Evolutionary conservation across 768 basidiomycete genomes (phyloP).

Genomic region (Pleurotus pulmonarius): DNA sequence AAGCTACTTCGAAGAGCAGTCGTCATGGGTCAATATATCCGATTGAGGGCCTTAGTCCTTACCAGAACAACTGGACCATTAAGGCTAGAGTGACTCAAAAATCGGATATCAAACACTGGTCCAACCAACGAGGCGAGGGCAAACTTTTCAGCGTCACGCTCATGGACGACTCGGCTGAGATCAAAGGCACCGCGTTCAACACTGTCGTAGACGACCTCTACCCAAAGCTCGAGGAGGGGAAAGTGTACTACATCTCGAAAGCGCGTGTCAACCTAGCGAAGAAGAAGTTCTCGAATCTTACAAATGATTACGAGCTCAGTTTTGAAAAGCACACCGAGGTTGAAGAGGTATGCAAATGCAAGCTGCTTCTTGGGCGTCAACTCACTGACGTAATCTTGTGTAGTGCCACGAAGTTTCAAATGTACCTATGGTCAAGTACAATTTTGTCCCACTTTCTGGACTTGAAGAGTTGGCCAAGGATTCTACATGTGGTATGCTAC

Average conservation of each 20-base stretch:
- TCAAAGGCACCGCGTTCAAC: constrained; percentile 91
- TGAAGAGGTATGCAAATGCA: constrained; percentile 60
- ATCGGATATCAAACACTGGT: constrained; percentile 85
- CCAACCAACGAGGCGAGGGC: constrained; percentile 87
- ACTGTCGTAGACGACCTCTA: constrained; percentile 77
- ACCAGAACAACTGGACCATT: constrained; percentile 99
- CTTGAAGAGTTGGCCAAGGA: constrained; percentile 73
- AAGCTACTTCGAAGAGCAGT: constrained; percentile 20
- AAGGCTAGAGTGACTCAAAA: constrained; percentile 91
- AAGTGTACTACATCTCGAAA: constrained; percentile 88
- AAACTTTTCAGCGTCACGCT: constrained; percentile 90
- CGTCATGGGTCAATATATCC: constrained; percentile 51
- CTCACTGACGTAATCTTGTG: constrained; percentile 6
- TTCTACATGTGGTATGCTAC: constrained; percentile 66
- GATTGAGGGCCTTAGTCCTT: constrained; percentile 92
- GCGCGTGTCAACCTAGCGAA: constrained; percentile 93
- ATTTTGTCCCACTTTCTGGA: constrained; percentile 63
- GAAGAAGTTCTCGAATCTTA: constrained; percentile 89
- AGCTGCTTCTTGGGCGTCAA: background rate
- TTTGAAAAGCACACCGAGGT: constrained; percentile 84
- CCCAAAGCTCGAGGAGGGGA: constrained; percentile 84
- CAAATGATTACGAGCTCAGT: constrained; percentile 90
- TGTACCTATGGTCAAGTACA: constrained; percentile 82
- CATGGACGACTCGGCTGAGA: constrained; percentile 94
- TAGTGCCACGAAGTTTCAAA: constrained; percentile 78